A percentile compares a stretch with the other conserved stretches of the same genome.
phyloP scores from a whole-genome alignment of 805 yeast genomes.

The Ogataea methanolica region DNA sequence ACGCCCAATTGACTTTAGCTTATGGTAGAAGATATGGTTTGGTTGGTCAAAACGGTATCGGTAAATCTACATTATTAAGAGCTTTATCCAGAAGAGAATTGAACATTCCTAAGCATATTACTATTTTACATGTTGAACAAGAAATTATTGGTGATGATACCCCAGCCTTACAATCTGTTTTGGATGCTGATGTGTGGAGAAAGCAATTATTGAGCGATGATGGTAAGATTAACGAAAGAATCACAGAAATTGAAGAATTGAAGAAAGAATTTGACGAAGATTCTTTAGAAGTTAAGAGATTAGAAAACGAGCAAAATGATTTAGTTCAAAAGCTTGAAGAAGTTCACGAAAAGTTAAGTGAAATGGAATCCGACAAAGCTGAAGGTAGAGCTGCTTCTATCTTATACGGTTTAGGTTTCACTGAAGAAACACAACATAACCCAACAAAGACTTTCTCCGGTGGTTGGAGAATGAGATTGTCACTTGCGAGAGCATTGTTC shows the following conservation, averaged over 20 bases:
- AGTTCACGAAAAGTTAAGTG: constrained; percentile 74
- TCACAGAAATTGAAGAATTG: constrained; percentile 68
- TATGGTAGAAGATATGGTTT: constrained; percentile 95
- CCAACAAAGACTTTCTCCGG: constrained; percentile 94
- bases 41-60: constrained; percentile 99
- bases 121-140: constrained; percentile 96
- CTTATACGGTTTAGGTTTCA: constrained; percentile 88
- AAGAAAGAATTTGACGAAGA: constrained; percentile 71
- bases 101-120: constrained; percentile 90
- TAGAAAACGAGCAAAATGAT: constrained; percentile 89
- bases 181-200: constrained; percentile 99
- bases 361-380: constrained; percentile 97
- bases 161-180: constrained; percentile 86
- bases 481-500: constrained; percentile 96
- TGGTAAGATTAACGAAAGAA: constrained; percentile 62
- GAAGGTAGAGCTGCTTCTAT: constrained; percentile 96
- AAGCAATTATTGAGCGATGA: constrained; percentile 82
- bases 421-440: constrained; percentile 74
- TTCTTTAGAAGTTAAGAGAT: constrained; percentile 64
- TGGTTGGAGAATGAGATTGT: constrained; percentile 99
- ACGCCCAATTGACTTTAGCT: constrained; percentile 80
- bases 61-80: constrained; percentile 89
- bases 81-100: constrained; percentile 94
- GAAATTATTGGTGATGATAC: constrained; percentile 94
- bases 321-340: constrained; percentile 73